Evolutionary conservation across 371 early-diverging fungal genomes (phyloP).

Genomic region (Lichtheimia corymbifera): DNA sequence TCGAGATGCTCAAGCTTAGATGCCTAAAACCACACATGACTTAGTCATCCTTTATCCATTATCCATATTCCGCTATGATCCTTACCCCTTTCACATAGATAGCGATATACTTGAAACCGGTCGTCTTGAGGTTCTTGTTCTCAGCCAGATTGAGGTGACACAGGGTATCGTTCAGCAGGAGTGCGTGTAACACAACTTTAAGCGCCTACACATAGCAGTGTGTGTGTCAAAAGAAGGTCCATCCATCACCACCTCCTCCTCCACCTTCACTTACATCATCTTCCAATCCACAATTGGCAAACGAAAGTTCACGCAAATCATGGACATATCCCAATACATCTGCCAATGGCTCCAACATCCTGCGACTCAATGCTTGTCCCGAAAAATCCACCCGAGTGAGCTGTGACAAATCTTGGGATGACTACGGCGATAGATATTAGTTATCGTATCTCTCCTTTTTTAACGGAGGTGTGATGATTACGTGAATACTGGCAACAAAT

Average conservation of each 20-base stretch:
- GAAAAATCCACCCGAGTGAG: constrained; percentile 53
- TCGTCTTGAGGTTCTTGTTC: constrained; percentile 54
- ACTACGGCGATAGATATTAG: constrained; percentile 12
- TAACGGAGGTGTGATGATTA: constrained; percentile 6
- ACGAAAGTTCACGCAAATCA: constrained; percentile 51
- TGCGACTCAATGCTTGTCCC: constrained; percentile 36
- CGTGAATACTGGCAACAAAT: constrained; percentile 31
- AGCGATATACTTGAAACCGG: constrained; percentile 68
- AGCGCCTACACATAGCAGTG: constrained; percentile 41
- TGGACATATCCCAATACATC: constrained; percentile 63
- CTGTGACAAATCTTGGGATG: neutral
- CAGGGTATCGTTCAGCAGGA: constrained; percentile 56
- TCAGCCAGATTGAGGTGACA: constrained; percentile 54
- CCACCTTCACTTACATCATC: constrained; percentile 51
- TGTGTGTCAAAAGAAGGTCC: neutral
- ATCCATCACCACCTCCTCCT: neutral
- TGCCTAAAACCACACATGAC: constrained; percentile 17
- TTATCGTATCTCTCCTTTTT: constrained; percentile 12
- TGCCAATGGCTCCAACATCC: constrained; percentile 56
- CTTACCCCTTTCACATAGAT: constrained; percentile 67
- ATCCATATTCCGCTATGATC: neutral
- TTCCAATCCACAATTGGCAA: constrained; percentile 65
- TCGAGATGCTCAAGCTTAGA: constrained; percentile 27
- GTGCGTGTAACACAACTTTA: constrained; percentile 61
- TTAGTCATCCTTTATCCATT: too few species aligned